A percentile compares a stretch with the other conserved stretches of the same genome.
Conservation (phyloP, 2,329 filamentous ascomycete species). For the Akanthomyces uredinophilus region DNA sequence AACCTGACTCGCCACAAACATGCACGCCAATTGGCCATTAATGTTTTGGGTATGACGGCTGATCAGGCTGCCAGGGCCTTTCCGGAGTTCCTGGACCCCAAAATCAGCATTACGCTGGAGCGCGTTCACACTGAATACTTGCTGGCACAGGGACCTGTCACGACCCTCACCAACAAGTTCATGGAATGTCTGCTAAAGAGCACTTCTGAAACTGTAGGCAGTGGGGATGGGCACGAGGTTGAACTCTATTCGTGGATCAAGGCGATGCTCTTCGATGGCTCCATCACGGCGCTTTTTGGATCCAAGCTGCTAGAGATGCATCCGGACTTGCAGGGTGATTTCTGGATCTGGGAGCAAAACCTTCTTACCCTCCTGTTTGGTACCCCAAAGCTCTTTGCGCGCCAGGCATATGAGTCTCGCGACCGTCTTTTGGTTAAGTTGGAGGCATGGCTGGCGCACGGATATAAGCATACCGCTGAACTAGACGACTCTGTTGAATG, state of each 20-base stretch:
- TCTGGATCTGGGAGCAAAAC: neutral
- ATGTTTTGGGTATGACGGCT: neutral
- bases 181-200: neutral
- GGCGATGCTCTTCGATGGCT: neutral
- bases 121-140: neutral
- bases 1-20: neutral
- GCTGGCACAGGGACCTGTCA: neutral
- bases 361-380: neutral
- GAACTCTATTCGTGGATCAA: slow-evolving; percentile 1
- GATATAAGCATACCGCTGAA: neutral
- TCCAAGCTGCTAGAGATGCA: neutral
- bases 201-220: neutral
- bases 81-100: neutral
- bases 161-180: neutral
- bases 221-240: neutral
- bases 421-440: neutral
- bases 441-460: neutral
- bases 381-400: neutral
- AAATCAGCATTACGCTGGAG: neutral
- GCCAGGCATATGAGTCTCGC: neutral
- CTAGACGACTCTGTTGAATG: neutral
- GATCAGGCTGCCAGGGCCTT: neutral
- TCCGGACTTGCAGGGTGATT: neutral
- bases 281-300: neutral
- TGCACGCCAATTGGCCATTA: neutral